phyloP scores from a whole-genome alignment of 2,329 filamentous ascomycete genomes.

The Remersonia thermophila region DNA sequence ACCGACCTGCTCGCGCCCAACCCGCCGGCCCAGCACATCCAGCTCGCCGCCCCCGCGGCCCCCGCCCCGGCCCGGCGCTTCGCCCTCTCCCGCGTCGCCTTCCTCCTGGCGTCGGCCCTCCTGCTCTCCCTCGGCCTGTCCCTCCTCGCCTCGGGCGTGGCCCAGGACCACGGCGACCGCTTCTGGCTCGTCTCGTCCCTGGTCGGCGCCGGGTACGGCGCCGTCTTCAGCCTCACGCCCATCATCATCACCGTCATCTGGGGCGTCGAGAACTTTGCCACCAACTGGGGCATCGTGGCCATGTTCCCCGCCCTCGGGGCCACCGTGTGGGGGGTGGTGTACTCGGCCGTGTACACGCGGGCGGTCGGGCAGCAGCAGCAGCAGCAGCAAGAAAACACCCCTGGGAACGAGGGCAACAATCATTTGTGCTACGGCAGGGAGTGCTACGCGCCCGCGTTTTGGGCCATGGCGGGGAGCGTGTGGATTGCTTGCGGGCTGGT shows the following conservation, averaged over 20 bases:
- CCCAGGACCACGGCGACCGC: constrained; percentile 62
- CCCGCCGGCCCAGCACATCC: constrained; percentile 46
- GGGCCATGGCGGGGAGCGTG: constrained; percentile 72
- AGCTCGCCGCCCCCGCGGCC: constrained; percentile 26
- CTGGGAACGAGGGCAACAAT: constrained; percentile 23
- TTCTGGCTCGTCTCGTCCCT: constrained; percentile 80
- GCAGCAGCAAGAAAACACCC: too few relatives aligned
- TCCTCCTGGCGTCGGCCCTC: constrained; percentile 64
- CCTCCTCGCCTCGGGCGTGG: constrained; percentile 60
- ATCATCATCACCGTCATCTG: constrained; percentile 95
- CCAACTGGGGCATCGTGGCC: constrained; percentile 92
- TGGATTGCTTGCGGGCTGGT: constrained; percentile 65
- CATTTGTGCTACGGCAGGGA: constrained; percentile 66
- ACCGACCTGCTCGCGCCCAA: constrained; percentile 74
- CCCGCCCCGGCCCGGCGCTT: constrained; percentile 23
- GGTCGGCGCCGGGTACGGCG: constrained; percentile 85
- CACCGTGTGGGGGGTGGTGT: constrained; percentile 83
- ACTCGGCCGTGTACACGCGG: constrained; percentile 56
- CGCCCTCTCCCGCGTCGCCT: constrained; percentile 63
- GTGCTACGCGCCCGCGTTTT: constrained; percentile 75
- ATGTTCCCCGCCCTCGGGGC: constrained; percentile 83
- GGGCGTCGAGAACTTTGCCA: constrained; percentile 97
- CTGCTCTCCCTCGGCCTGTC: constrained; percentile 66
- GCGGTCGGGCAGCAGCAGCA: too few relatives aligned
- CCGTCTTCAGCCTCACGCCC: constrained; percentile 76